A percentile compares a stretch with the other conserved stretches of the same genome.
phyloP scores from a whole-genome alignment of 208 protist species.

The Wallacemonas collosoma region DNA sequence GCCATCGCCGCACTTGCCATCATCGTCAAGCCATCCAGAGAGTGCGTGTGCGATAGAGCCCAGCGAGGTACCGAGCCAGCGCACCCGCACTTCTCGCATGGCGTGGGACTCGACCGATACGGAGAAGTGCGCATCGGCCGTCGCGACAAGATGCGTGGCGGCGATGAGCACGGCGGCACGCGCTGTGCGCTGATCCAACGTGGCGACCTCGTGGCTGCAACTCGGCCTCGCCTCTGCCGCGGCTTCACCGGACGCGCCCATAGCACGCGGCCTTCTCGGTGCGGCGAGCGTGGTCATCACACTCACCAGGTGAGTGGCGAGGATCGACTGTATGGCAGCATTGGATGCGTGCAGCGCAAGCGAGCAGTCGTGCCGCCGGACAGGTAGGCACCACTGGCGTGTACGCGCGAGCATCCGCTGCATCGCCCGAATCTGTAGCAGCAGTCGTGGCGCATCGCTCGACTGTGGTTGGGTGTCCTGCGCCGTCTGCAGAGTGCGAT shows the following conservation, averaged over 20 bases:
- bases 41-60: slow-evolving; percentile 1
- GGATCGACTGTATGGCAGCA: background rate
- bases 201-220: too few species aligned
- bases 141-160: slow-evolving; percentile 64
- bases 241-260: background rate
- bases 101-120: slow-evolving; percentile 62
- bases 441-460: background rate
- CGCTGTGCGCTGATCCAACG: background rate
- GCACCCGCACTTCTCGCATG: slow-evolving; percentile 57
- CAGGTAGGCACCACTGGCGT: background rate
- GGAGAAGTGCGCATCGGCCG: slow-evolving; percentile 46
- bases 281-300: background rate
- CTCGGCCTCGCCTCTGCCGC: background rate
- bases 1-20: too few species aligned
- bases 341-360: background rate
- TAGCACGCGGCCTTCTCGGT: too few species aligned
- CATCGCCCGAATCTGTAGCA: background rate
- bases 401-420: slow-evolving; percentile 1
- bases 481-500: slow-evolving; percentile 46
- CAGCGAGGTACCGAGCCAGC: slow-evolving; percentile 64
- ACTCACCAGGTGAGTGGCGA: background rate
- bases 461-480: background rate
- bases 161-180: slow-evolving; percentile 31
- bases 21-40: too few species aligned
- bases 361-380: background rate